These are phyloP conservation scores for Lactifluus echinatus DNA, from an alignment of 768 basidiomycete genomes.

Conservation along the genomic window DNA sequence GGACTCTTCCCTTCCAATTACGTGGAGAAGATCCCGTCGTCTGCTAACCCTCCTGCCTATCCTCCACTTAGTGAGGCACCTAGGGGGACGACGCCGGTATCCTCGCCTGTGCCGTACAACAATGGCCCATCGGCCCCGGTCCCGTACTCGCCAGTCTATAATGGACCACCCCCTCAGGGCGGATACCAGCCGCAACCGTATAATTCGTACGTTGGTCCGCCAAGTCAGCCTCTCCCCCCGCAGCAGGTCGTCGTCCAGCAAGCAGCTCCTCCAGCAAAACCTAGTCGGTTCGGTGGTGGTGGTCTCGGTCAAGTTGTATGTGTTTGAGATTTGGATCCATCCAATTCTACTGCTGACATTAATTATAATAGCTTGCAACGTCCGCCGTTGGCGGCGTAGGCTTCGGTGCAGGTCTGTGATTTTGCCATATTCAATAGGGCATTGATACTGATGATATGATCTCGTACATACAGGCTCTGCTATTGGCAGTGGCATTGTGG, in stretches of 20 bases:
- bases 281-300: constrained; percentile 9
- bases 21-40: constrained; percentile 46
- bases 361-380: constrained; percentile 26
- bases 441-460: neutral
- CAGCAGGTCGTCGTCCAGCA: constrained; percentile 16
- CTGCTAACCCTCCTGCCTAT: constrained; percentile 20
- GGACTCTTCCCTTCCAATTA: constrained; percentile 76
- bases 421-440: neutral
- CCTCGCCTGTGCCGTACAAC: constrained; percentile 15
- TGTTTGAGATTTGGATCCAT: neutral
- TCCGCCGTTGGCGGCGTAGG: constrained; percentile 57
- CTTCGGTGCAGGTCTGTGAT: constrained; percentile 58
- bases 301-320: constrained; percentile 15
- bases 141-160: constrained; percentile 31
- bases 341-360: neutral
- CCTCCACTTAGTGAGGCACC: constrained; percentile 12
- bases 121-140: constrained; percentile 30
- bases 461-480: constrained; percentile 34
- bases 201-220: constrained; percentile 17
- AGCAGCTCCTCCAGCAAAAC: constrained; percentile 21
- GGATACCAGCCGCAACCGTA: constrained; percentile 19
- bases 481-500: constrained; percentile 41
- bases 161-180: constrained; percentile 18
- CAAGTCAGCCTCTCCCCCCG: constrained; percentile 21
- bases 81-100: neutral